A percentile compares a stretch with the other conserved stretches of the same genome.
These are phyloP conservation scores for Paradendryphiella salina DNA, from an alignment of 2,329 filamentous ascomycete genomes.

Conservation along the genomic window DNA sequence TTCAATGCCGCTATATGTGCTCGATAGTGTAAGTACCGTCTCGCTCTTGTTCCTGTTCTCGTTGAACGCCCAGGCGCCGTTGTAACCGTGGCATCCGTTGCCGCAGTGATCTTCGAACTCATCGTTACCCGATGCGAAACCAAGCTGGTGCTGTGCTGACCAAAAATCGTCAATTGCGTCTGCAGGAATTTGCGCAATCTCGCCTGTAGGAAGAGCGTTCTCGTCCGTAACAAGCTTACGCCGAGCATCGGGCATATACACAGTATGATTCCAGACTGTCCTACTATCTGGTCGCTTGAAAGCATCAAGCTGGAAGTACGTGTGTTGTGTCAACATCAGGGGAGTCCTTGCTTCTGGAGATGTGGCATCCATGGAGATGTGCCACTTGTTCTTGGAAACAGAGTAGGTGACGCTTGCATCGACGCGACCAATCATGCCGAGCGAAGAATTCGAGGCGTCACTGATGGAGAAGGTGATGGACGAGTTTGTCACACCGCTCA, in stretches of 20 bases:
- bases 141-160: constrained; percentile 38
- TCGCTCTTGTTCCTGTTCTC: constrained; percentile 26
- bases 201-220: constrained; percentile 40
- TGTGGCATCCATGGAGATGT: constrained; percentile 37
- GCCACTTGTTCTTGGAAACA: constrained; percentile 41
- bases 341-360: constrained; percentile 37
- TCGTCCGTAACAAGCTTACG: constrained; percentile 33
- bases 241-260: constrained; percentile 37
- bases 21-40: constrained; percentile 34
- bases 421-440: constrained; percentile 37
- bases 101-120: constrained; percentile 41
- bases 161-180: constrained; percentile 39
- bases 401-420: constrained; percentile 39
- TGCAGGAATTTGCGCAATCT: constrained; percentile 31
- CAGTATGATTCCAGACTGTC: constrained; percentile 42
- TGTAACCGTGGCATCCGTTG: constrained; percentile 43
- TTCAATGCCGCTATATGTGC: constrained; percentile 39
- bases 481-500: constrained; percentile 28
- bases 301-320: constrained; percentile 44
- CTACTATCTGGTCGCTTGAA: constrained; percentile 38
- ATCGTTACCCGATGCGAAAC: constrained; percentile 32
- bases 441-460: constrained; percentile 37
- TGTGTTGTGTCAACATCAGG: constrained; percentile 43
- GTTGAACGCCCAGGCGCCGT: constrained; percentile 39
- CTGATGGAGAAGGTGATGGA: constrained; percentile 40